Evolutionary conservation across 139 green algal genomes (phyloP).

Genomic region (Chlamydomonas sp.): DNA sequence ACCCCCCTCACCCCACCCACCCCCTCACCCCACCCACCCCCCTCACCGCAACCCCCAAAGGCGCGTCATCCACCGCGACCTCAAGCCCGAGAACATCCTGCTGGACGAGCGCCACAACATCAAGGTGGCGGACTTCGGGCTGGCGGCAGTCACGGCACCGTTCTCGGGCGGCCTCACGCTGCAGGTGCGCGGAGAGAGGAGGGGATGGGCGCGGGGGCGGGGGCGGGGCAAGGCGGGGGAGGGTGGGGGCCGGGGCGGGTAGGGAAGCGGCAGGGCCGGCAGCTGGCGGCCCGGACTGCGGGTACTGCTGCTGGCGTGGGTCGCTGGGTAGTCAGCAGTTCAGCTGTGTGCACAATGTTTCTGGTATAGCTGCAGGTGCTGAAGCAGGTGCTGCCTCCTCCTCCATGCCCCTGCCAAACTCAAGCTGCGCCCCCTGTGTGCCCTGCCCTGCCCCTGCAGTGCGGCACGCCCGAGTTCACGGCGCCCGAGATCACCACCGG

Average conservation of each 20-base stretch:
- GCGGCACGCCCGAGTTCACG: conserved; percentile 71
- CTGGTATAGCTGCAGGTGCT: no score
- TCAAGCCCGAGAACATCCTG: conserved; percentile 88
- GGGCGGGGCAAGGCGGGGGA: background rate
- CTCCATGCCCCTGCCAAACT: no score
- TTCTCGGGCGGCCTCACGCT: conserved; percentile 54
- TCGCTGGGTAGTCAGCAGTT: no score
- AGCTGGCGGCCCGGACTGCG: no score
- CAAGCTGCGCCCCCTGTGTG: no score
- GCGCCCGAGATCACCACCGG: conserved; percentile 74
- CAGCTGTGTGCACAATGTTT: no score
- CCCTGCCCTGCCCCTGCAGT: conserved; percentile 24
- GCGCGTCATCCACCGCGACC: conserved; percentile 76
- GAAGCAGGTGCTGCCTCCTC: no score
- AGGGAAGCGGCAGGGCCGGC: no score
- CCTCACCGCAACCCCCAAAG: conserved; percentile 18
- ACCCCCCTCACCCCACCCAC: no score
- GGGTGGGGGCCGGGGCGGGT: no score
- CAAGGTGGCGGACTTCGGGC: conserved; percentile 82
- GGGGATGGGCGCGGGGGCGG: background rate
- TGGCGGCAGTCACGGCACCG: conserved; percentile 71
- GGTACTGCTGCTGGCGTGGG: no score
- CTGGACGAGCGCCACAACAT: conserved; percentile 69
- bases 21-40: background rate
- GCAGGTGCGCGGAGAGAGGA: background rate